Base-by-base conservation (phyloP, 345 rosid genomes). In the Hibiscus syriacus region DNA sequence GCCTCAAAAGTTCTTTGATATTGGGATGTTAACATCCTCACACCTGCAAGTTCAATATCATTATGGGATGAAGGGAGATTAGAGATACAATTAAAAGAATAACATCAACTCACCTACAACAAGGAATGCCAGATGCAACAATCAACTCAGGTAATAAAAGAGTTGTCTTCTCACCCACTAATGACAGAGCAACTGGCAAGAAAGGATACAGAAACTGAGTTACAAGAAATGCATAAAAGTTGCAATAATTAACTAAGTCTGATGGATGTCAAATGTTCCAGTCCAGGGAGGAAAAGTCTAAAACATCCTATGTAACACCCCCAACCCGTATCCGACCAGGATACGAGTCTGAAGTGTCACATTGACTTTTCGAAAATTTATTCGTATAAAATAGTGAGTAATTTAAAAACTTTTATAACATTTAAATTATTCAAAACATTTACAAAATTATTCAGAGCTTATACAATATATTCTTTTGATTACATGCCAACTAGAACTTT, bases 141-240 rank as follows among this genome's bases (percentile, higher is more conserved):
- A 92, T 70, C 59, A 84, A 74, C 75, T 92, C 91, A 66, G 99
- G 99, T 34, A 97, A 92, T 67, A 92, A 73, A 70, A 95, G 96
- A 80, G 97, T 95, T 59, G 98, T 95, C 87, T 95, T 95, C 85
- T 95, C 99, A 27, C 99, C 99, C 77, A 95, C 80, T 72, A 83
- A 82, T 14, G 88, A 77, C 66, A 92, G 81, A 80, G 90, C 86
- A 83, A 94, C 99, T 95, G 84, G 70, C 7, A 77, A 70, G 10
- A 73, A 77, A 78, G 76, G 45, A 69, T 77, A 74, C 43, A 11
- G 55, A 43, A 70, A 55, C 48, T 57, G 14, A 58, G 65, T 66
- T 62, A 74, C 48, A 52, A 49, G 17, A 39, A 30, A 65, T 43
- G n/a, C 48, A 48, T 19, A 30, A 49, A 43, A 29, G 11, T 36